These are phyloP conservation scores for Parietaria judaica DNA, from an alignment of 306 rosid species.

Conservation along the genomic window DNA sequence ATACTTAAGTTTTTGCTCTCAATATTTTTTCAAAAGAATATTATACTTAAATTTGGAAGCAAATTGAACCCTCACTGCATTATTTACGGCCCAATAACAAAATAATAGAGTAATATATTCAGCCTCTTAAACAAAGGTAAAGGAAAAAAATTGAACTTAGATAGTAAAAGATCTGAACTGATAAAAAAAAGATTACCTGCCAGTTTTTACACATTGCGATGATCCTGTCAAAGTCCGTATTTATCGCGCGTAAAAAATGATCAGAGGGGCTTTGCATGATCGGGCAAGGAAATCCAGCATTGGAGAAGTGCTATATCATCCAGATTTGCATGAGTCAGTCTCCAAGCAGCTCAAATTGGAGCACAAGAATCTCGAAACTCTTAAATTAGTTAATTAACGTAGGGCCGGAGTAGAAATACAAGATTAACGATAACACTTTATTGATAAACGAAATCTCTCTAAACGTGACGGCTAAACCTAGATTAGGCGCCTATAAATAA, in stretches of 20 bases:
- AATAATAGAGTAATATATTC: not conserved
- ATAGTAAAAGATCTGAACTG: not conserved
- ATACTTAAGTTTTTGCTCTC: not conserved
- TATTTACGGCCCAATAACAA: conserved; percentile 2
- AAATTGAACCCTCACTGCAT: not conserved
- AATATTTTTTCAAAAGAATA: too few species aligned
- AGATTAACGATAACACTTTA: too few species aligned
- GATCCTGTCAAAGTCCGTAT: conserved; percentile 94
- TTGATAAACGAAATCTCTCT: too few species aligned
- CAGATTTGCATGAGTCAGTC: conserved; percentile 24
- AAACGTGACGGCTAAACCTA: too few species aligned
- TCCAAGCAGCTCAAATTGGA: conserved; percentile 14
- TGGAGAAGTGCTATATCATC: conserved; percentile 86
- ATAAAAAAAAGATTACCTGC: conserved; percentile 55
- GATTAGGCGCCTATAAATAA: not conserved
- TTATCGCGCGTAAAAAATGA: conserved; percentile 93
- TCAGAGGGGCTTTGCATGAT: conserved; percentile 99
- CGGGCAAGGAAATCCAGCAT: conserved; percentile 99
- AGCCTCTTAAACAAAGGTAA: not conserved
- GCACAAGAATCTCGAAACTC: too few species aligned
- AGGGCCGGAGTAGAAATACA: too few species aligned
- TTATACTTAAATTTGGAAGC: not conserved
- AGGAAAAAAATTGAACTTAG: too few species aligned
- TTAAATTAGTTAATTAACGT: not conserved
- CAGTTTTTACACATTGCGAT: conserved; percentile 97